Conservation (phyloP, 2,329 filamentous ascomycete species). For the Nothopassalora personata region DNA sequence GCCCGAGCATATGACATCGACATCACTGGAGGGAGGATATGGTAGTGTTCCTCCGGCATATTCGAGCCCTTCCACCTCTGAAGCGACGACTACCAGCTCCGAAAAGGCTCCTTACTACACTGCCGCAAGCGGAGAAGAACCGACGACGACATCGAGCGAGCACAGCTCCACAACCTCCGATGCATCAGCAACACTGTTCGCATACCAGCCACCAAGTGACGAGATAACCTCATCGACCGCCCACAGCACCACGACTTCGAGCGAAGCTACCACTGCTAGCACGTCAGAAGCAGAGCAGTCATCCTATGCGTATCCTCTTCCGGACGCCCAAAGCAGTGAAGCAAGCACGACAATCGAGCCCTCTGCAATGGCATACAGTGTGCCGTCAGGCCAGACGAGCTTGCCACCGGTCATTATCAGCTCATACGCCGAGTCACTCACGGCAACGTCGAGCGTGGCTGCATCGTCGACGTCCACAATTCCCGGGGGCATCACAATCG, state of each 20-base stretch:
- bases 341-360: not conserved
- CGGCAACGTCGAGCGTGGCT: not conserved
- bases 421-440: not conserved
- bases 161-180: not conserved
- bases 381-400: not conserved
- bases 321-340: not conserved
- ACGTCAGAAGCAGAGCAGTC: not conserved
- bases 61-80: not conserved
- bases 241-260: not conserved
- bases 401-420: constrained; percentile 7
- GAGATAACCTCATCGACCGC: not conserved
- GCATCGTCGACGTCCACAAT: constrained; percentile 6
- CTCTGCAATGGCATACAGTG: not conserved
- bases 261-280: not conserved
- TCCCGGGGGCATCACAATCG: constrained; percentile 22
- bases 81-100: not conserved
- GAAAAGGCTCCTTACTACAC: not conserved
- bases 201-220: not conserved
- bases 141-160: not conserved
- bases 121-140: not conserved
- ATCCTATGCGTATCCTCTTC: constrained; percentile 1
- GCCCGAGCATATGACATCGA: not conserved
- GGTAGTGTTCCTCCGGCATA: not conserved
- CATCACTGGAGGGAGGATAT: not conserved
- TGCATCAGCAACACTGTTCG: not conserved